Base-by-base conservation (phyloP, 1,284 basidiomycete genomes). In the Ceratobasidium sp. region DNA sequence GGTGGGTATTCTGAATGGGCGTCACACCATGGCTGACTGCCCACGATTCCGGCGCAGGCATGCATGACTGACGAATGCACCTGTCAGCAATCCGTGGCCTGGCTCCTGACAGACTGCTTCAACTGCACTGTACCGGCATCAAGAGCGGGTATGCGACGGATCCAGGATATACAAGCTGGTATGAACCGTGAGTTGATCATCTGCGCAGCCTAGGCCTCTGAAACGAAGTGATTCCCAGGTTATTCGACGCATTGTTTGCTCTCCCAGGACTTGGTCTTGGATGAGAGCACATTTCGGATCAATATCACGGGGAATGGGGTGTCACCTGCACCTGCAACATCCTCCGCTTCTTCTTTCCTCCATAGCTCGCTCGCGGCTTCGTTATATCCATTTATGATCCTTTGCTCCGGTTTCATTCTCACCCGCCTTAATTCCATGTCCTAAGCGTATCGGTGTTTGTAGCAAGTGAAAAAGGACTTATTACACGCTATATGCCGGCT, bases 41-140 rank as follows among this genome's bases (percentile, higher is more conserved):
- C 11, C n/a, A n/a, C 11, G n/a, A 2, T 36, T 56, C 36, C 11
- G 16, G 30, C 18, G 25, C 16, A 56, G 54, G 54, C 30, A 18
- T 56, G 54, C 18, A 56, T 56, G 54, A 56, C 54, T 5, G n/a
- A 56, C 14, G 54, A 56, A 30, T 36, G 54, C n/a, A 56, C 54
- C 6, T 56, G 54, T 25, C 6, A 56, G 30, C 54, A 36, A 18
- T 30, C 54, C 21, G 33, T 56, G 30, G 54, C 30, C 11, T 36
- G 30, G 54, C 54, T 56, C 54, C 28, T 56, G 2, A 56, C 54
- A 18, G 28, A 56, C n/a, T 56, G 54, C n/a, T 56, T 56, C 30
- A 56, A 36, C 54, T 56, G 51, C 51, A 28, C 51, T 30, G 54
- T 30, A 25, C 18, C n/a, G 12, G 28, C 33, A 14, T 30, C 30